phyloP scores from a whole-genome alignment of 805 yeast genomes.

The Grigorovia transvaalensis region DNA sequence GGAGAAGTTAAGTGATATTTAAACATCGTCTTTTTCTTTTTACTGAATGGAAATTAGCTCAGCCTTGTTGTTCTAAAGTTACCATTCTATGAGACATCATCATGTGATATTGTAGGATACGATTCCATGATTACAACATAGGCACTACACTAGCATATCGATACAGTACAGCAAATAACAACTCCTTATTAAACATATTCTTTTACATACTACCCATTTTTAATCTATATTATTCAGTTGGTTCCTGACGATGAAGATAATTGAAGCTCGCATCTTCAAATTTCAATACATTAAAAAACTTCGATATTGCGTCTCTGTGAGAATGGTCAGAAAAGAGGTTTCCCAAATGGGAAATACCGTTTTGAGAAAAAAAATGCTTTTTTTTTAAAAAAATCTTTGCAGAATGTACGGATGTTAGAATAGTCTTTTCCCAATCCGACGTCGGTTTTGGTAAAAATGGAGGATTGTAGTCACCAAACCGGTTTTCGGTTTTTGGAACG shows the following conservation, averaged over 20 bases:
- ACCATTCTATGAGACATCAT: too few species aligned
- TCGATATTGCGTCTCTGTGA: neutral
- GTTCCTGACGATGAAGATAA: neutral
- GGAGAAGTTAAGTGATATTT: too few species aligned
- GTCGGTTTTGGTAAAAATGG: neutral
- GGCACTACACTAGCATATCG: neutral
- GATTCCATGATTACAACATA: neutral
- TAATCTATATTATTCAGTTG: slow-evolving; percentile 28
- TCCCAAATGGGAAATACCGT: neutral
- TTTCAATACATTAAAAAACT: slow-evolving; percentile 1
- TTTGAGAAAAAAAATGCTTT: neutral
- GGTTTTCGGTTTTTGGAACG: neutral
- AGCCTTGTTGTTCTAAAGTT: too few species aligned
- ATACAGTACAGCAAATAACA: neutral
- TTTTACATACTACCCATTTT: slow-evolving; percentile 64
- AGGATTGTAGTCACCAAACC: neutral
- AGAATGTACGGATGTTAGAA: neutral
- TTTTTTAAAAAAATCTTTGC: neutral
- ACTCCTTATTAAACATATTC: neutral
- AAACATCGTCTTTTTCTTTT: too few species aligned
- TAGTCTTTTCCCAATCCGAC: neutral
- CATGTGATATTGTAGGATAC: too few species aligned
- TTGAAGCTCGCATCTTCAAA: neutral
- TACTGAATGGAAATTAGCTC: too few species aligned
- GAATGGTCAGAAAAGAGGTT: neutral